phyloP scores from a whole-genome alignment of 2,329 filamentous ascomycete species.

The Trichoderma brevicompactum region DNA sequence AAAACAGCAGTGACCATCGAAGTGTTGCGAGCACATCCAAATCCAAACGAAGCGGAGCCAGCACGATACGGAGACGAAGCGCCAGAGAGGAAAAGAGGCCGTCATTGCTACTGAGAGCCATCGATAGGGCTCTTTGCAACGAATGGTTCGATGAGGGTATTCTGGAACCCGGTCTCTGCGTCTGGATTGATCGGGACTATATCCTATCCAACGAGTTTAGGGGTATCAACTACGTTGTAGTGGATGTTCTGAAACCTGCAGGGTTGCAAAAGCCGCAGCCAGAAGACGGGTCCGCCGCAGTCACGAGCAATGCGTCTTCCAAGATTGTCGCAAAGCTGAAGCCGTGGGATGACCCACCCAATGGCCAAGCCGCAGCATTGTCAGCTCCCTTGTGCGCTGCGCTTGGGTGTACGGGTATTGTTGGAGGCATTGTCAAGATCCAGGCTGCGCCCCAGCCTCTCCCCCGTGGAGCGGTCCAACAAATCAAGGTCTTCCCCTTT shows the following conservation, averaged over 20 bases:
- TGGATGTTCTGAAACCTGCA: slow-evolving; percentile 86
- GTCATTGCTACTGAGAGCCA: slow-evolving; percentile 76
- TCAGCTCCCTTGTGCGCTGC: slow-evolving; percentile 77
- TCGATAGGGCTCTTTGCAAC: slow-evolving; percentile 70
- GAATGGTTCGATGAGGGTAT: slow-evolving; percentile 79
- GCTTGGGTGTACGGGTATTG: slow-evolving; percentile 71
- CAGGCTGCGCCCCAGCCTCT: slow-evolving; percentile 78
- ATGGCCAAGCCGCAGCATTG: slow-evolving; percentile 76
- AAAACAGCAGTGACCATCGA: slow-evolving; percentile 71
- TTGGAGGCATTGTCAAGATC: slow-evolving; percentile 85
- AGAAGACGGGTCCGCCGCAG: slow-evolving; percentile 66
- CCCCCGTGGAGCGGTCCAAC: slow-evolving; percentile 65
- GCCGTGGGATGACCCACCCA: slow-evolving; percentile 85
- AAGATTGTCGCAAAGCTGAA: slow-evolving; percentile 77
- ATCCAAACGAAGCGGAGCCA: slow-evolving; percentile 77
- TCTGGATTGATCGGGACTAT: slow-evolving; percentile 86
- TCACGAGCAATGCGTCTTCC: slow-evolving; percentile 47
- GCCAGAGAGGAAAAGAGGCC: slow-evolving; percentile 68
- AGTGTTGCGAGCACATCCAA: slow-evolving; percentile 81
- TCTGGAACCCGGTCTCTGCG: slow-evolving; percentile 62
- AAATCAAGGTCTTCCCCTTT: slow-evolving; percentile 83
- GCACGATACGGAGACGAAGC: slow-evolving; percentile 64
- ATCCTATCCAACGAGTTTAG: slow-evolving; percentile 72
- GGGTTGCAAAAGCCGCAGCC: slow-evolving; percentile 72
- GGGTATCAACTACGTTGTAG: slow-evolving; percentile 75